These are phyloP conservation scores for Ilex asprella DNA, from an alignment of 257 asterid genomes.

Conservation along the genomic window DNA sequence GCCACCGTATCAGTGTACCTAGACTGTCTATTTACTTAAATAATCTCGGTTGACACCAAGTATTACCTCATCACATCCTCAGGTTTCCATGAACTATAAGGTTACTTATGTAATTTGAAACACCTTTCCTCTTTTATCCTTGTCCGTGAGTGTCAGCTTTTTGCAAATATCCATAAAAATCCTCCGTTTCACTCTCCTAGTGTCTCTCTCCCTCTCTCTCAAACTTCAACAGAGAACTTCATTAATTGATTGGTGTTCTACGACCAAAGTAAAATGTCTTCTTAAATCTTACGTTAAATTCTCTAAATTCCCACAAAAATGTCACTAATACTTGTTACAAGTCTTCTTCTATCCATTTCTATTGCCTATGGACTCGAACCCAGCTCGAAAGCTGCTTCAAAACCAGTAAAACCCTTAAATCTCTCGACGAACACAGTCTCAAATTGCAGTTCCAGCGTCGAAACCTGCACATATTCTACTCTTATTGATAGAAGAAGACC, in stretches of 20 bases:
- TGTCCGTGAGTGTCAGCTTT: conserved; percentile 33
- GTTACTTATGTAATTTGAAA: conserved; percentile 8
- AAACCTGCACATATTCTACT: neutral
- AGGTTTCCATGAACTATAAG: conserved; percentile 3
- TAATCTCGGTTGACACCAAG: conserved; percentile 19
- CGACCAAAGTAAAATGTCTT: too few relatives aligned
- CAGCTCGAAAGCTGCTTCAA: conserved; percentile 3
- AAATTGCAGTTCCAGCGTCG: neutral
- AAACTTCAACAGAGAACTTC: too few relatives aligned
- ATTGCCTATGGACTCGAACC: conserved; percentile 7
- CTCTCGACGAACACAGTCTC: conserved; percentile 12
- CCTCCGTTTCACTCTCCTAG: too few relatives aligned
- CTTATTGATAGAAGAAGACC: too few relatives aligned
- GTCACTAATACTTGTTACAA: conserved; percentile 13
- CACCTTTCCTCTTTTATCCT: conserved; percentile 8
- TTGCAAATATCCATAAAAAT: conserved; percentile 20
- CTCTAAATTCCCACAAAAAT: conserved; percentile 21
- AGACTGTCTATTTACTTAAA: conserved; percentile 9
- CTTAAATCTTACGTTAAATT: neutral
- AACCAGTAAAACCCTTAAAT: conserved; percentile 18
- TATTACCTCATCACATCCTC: neutral
- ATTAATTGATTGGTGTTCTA: too few relatives aligned
- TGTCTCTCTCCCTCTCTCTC: too few relatives aligned
- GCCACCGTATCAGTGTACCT: too few relatives aligned
- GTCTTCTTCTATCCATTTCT: conserved; percentile 14